Conservation (phyloP, 768 basidiomycete species). For the Crepidotus variabilis region DNA sequence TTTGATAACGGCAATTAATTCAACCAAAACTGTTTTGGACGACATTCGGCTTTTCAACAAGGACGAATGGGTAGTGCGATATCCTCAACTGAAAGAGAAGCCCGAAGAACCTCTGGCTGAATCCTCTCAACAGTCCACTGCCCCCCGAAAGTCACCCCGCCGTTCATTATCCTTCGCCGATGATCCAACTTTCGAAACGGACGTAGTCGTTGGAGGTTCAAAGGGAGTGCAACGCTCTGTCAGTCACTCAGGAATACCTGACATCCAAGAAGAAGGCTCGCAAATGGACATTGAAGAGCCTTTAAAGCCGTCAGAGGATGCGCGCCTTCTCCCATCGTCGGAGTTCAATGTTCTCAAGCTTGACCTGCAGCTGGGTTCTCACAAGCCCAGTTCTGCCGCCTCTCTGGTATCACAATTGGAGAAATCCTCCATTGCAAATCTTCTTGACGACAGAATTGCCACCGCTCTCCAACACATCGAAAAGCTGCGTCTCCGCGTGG, state of each 20-base stretch:
- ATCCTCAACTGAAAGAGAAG: conserved; percentile 67
- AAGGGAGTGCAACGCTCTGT: conserved; percentile 53
- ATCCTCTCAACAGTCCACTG: conserved; percentile 23
- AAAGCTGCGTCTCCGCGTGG: conserved; percentile 80
- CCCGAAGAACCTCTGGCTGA: conserved; percentile 20
- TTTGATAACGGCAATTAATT: conserved; percentile 73
- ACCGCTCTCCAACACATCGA: conserved; percentile 75
- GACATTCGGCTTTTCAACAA: conserved; percentile 81
- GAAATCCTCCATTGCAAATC: conserved; percentile 87
- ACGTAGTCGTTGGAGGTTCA: conserved; percentile 56
- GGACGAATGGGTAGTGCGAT: conserved; percentile 83
- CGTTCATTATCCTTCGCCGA: conserved; percentile 85
- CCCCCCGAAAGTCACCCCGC: conserved; percentile 38
- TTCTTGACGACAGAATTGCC: conserved; percentile 82
- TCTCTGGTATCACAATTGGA: conserved; percentile 89
- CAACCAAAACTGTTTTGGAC: conserved; percentile 61
- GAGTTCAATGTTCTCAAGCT: conserved; percentile 89
- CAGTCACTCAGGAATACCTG: conserved; percentile 51
- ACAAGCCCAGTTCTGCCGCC: conserved; percentile 57
- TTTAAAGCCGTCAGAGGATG: conserved; percentile 23
- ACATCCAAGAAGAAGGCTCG: conserved; percentile 36
- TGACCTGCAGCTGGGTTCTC: conserved; percentile 87
- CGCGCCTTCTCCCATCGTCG: conserved; percentile 38
- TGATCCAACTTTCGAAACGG: conserved; percentile 64
- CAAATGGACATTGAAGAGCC: conserved; percentile 20